These are phyloP conservation scores for Penicillium vulpinum DNA, from an alignment of 2,329 filamentous ascomycete species.

Conservation along the genomic window DNA sequence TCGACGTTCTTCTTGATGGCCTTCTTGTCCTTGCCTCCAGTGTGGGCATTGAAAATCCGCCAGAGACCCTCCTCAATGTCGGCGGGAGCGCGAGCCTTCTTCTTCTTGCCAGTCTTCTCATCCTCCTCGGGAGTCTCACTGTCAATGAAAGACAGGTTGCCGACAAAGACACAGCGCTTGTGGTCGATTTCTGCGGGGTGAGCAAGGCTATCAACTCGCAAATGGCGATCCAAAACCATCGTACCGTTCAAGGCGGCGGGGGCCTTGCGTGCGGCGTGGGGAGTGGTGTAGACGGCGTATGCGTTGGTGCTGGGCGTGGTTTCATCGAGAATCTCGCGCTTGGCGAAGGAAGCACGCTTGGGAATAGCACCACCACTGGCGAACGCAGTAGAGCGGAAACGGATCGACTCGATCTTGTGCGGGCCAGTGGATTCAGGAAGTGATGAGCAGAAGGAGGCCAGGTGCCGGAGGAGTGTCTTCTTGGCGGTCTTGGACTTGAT, in stretches of 20 bases:
- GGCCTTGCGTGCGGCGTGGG: conserved; percentile 73
- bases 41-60: conserved; percentile 44
- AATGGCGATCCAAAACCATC: conserved; percentile 78
- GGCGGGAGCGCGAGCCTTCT: conserved; percentile 73
- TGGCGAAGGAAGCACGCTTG: conserved; percentile 92
- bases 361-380: conserved; percentile 68
- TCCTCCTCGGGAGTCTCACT: conserved; percentile 72
- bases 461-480: conserved; percentile 73
- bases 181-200: conserved; percentile 82
- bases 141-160: conserved; percentile 94
- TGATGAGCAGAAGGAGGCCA: conserved; percentile 69
- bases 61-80: conserved; percentile 83
- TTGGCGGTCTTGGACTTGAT: conserved; percentile 80
- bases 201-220: conserved; percentile 86
- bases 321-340: conserved; percentile 82
- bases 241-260: conserved; percentile 78
- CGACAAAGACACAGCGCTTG: conserved; percentile 90
- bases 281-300: conserved; percentile 83
- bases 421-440: conserved; percentile 51
- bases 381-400: conserved; percentile 92
- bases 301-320: conserved; percentile 94
- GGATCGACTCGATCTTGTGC: conserved; percentile 83
- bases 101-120: conserved; percentile 61
- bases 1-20: conserved; percentile 75
- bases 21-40: conserved; percentile 30